Evolutionary conservation across 371 early-diverging fungal species (phyloP).

Genomic region (Nematocida displodere): DNA sequence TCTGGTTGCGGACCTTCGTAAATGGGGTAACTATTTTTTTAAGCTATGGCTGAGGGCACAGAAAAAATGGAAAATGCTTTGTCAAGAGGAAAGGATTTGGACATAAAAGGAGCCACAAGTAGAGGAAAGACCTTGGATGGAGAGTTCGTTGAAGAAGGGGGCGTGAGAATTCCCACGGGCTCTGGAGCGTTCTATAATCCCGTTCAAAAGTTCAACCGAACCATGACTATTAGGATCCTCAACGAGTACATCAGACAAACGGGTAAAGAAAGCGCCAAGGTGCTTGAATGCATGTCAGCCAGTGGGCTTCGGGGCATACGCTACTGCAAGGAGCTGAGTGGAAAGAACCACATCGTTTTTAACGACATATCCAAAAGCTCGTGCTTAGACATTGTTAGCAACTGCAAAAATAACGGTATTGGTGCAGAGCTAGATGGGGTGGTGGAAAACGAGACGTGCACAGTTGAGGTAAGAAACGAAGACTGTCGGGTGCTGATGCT

Average conservation of each 20-base stretch:
- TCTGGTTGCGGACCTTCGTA: no score
- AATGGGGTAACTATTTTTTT: neutral
- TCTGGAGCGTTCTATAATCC: constrained; percentile 88
- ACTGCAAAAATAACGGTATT: constrained; percentile 74
- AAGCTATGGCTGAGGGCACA: neutral
- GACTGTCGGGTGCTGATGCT: constrained; percentile 65
- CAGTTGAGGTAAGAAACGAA: constrained; percentile 54
- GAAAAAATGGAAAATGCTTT: neutral
- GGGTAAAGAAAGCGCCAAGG: constrained; percentile 67
- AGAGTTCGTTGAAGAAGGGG: constrained; percentile 10
- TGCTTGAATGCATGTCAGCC: constrained; percentile 93
- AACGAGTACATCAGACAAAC: constrained; percentile 54
- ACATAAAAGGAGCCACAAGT: neutral
- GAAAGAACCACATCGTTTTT: constrained; percentile 72
- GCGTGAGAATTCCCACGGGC: constrained; percentile 49
- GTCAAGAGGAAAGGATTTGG: neutral
- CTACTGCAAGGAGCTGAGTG: constrained; percentile 85
- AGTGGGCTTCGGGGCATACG: constrained; percentile 93
- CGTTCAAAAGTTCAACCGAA: constrained; percentile 89
- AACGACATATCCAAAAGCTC: constrained; percentile 88
- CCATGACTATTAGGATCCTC: constrained; percentile 68
- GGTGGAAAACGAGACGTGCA: neutral
- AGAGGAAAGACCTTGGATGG: neutral
- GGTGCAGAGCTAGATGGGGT: constrained; percentile 2
- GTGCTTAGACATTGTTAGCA: constrained; percentile 77